Conservation (phyloP, 768 basidiomycete species). For the Heimioporus sp. region DNA sequence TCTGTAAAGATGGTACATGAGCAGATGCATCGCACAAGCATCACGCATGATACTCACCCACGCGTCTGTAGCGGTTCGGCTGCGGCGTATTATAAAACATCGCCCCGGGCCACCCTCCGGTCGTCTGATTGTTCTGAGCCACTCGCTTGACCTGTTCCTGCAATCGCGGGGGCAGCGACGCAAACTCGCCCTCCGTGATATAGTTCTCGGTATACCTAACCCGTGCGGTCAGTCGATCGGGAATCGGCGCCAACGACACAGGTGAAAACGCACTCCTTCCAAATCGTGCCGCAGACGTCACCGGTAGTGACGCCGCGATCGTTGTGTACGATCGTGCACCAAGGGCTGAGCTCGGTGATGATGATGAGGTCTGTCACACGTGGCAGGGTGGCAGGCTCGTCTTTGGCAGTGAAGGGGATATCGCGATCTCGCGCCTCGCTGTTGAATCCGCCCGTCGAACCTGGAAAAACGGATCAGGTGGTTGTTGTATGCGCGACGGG, state of each 20-base stretch:
- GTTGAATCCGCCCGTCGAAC: conserved; percentile 63
- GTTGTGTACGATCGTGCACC: conserved; percentile 76
- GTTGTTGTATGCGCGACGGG: neutral
- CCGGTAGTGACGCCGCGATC: conserved; percentile 71
- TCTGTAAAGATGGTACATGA: conserved; percentile 39
- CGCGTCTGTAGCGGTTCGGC: conserved; percentile 55
- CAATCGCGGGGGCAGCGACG: conserved; percentile 53
- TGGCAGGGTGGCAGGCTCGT: conserved; percentile 69
- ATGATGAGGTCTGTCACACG: conserved; percentile 58
- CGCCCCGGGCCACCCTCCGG: conserved; percentile 33
- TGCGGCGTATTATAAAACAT: conserved; percentile 47
- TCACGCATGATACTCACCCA: conserved; percentile 46
- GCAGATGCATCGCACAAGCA: neutral
- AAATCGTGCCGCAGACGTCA: conserved; percentile 71
- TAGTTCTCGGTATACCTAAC: conserved; percentile 65
- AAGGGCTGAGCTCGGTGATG: conserved; percentile 63
- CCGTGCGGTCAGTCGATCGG: conserved; percentile 9
- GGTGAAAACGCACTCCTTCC: conserved; percentile 61
- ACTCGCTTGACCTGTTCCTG: conserved; percentile 73
- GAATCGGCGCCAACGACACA: neutral
- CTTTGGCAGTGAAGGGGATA: conserved; percentile 49
- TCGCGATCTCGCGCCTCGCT: conserved; percentile 57
- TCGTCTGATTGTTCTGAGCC: conserved; percentile 39
- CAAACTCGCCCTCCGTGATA: conserved; percentile 67
- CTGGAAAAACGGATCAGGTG: conserved; percentile 27